Conservation (phyloP, 2,329 filamentous ascomycete genomes). For the Aspergillus proliferans region DNA sequence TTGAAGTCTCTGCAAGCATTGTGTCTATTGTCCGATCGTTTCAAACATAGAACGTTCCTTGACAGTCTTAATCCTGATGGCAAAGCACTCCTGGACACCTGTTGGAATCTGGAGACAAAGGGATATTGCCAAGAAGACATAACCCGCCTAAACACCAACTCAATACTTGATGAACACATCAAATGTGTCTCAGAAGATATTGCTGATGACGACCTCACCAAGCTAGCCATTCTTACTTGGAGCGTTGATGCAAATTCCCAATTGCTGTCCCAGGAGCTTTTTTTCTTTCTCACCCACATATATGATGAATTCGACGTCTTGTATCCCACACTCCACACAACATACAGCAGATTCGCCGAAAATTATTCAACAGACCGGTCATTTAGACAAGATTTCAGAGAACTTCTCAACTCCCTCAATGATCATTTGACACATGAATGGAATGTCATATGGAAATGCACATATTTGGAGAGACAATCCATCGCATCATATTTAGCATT, state of each 20-base stretch:
- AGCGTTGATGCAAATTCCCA: not conserved
- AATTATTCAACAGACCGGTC: not conserved
- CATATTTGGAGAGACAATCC: not conserved
- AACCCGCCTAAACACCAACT: not conserved
- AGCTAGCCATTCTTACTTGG: not conserved
- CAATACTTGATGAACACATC: not conserved
- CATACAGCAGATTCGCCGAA: not conserved
- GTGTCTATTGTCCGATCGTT: not conserved
- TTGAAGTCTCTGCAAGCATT: not conserved
- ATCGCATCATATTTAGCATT: too few species aligned
- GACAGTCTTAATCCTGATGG: not conserved
- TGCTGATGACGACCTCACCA: not conserved
- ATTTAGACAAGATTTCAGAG: not conserved
- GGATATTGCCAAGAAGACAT: not conserved
- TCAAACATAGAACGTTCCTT: not conserved
- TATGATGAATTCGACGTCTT: not conserved
- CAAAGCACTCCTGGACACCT: not conserved
- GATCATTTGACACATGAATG: not conserved
- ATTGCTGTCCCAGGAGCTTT: not conserved
- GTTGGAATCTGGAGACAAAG: not conserved
- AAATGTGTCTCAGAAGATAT: not conserved
- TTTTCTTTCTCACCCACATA: not conserved
- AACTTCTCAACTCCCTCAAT: not conserved
- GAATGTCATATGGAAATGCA: not conserved
- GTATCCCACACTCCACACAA: not conserved